Percentiles rank a stretch among this genome's conserved stretches.
These are phyloP conservation scores for Aspergillus ruber DNA, from an alignment of 2,329 filamentous ascomycete species.

Conservation along the genomic window DNA sequence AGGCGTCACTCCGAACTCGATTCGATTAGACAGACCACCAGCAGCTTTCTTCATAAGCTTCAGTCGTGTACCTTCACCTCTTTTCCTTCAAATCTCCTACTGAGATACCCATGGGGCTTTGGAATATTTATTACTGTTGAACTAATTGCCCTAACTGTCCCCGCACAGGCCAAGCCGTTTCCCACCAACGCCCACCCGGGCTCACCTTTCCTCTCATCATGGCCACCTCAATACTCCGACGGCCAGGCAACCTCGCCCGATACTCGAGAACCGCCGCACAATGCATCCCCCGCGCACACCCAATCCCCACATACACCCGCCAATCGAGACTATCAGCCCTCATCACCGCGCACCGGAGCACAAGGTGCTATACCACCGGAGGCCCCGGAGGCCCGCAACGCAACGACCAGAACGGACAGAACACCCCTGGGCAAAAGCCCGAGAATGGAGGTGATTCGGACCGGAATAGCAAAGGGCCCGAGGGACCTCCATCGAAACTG, in stretches of 20 bases:
- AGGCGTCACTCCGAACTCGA: constrained; percentile 10
- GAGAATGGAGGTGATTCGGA: constrained; percentile 41
- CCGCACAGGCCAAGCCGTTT: constrained; percentile 3
- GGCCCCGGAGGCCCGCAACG: constrained; percentile 40
- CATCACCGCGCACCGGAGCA: constrained; percentile 25
- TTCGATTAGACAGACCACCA: not conserved
- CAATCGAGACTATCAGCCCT: constrained; percentile 34
- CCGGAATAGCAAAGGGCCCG: constrained; percentile 28
- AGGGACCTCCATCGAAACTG: constrained; percentile 40
- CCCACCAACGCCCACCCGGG: constrained; percentile 23
- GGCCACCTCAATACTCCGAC: constrained; percentile 58
- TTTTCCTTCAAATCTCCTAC: constrained; percentile 8
- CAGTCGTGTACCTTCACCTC: constrained; percentile 3
- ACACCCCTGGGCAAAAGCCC: constrained; percentile 26
- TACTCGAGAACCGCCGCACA: constrained; percentile 53
- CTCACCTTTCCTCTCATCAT: constrained; percentile 44
- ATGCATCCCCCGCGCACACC: constrained; percentile 45
- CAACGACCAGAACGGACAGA: constrained; percentile 29
- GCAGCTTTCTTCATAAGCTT: constrained; percentile 20
- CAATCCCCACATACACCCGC: constrained; percentile 34
- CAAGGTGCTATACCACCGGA: constrained; percentile 38
- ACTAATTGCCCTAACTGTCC: constrained; percentile 17
- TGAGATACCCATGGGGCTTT: constrained; percentile 23
- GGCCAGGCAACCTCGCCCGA: constrained; percentile 60
- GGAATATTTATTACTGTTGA: constrained; percentile 14